Base-by-base conservation (phyloP, 2,329 filamentous ascomycete species). In the Ascomycota sp. region DNA sequence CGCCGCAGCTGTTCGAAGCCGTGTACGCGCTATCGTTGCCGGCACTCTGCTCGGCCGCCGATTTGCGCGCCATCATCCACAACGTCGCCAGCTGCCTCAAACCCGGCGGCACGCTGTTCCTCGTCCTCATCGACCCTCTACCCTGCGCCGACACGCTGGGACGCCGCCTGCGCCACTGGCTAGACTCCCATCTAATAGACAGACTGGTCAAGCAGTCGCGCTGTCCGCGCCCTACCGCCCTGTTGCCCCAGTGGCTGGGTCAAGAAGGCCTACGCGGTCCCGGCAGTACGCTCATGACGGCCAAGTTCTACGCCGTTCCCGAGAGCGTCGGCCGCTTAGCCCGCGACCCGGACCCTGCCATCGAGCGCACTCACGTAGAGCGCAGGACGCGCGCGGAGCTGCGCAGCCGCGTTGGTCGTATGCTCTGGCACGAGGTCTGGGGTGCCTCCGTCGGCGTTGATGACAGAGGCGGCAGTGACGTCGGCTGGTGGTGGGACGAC, bases 361-460 rank as follows among this genome's bases (percentile, higher is more conserved):
- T 40, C 2, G 41, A 47, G 8, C 34, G 31, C 17, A 10, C 21
- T 1, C 36, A 33, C 7, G 31, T 31, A 5, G 48, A 52, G 7
- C 42, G 43, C 19, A 47, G 52, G 30, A 38, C 47, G 1, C 55
- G 57, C 36, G 52, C 47, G 2, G 56, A 69, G 40, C 51, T 73
- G 4, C 58, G 60, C 32, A 64, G 56, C 32, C 44, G 62, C 2
- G 53, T 66, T 1, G 67, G 65, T 0, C 56, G 65, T 23, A 59
- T 66, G 53, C 48, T 75, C 12, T 75, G 69, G 69, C 56, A 58
- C 40, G 62, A 72, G 39, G 57, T 68, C 9, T 75, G 69, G 69
- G 68, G 69, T 0, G 41, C 43, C 3, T 61, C 56, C 34, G 57
- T 17, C 15, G 15, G 15, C 15, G 15, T 17, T 69, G 7, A 56